Percentiles rank a stretch among this genome's conserved stretches.
Evolutionary conservation across 2,329 filamentous ascomycete genomes (phyloP).

Genomic region (Colletotrichum lindemuthianum): DNA sequence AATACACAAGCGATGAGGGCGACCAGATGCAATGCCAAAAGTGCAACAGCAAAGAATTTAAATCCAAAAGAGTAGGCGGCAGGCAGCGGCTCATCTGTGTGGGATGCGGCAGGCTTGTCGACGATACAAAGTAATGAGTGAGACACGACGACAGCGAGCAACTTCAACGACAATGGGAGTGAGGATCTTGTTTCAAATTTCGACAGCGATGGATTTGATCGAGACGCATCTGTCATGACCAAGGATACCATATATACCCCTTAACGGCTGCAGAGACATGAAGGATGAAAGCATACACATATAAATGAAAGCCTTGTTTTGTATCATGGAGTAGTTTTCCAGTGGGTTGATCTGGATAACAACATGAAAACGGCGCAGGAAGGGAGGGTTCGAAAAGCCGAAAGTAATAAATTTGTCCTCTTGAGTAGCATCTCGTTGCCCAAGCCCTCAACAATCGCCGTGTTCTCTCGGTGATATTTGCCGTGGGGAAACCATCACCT

Average conservation of each 20-base stretch:
- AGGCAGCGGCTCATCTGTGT: slow-evolving; percentile 70
- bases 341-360: not conserved
- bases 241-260: slow-evolving; percentile 31
- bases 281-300: slow-evolving; percentile 5
- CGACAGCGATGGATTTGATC: slow-evolving; percentile 26
- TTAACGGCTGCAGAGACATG: slow-evolving; percentile 19
- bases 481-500: not conserved
- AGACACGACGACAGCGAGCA: not conserved
- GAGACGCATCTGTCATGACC: slow-evolving; percentile 28
- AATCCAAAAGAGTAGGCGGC: slow-evolving; percentile 64
- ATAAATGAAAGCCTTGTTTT: not conserved
- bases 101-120: slow-evolving; percentile 55
- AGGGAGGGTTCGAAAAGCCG: not conserved
- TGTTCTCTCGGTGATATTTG: no score
- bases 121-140: slow-evolving; percentile 23
- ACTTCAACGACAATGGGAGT: not conserved
- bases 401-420: not conserved
- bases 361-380: not conserved
- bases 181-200: slow-evolving; percentile 8
- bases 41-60: slow-evolving; percentile 72
- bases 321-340: not conserved
- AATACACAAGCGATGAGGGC: slow-evolving; percentile 50
- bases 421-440: no score
- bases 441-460: no score
- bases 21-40: slow-evolving; percentile 64